Base-by-base conservation (phyloP, 257 asterid genomes). In the Nicotiana benthamiana region DNA sequence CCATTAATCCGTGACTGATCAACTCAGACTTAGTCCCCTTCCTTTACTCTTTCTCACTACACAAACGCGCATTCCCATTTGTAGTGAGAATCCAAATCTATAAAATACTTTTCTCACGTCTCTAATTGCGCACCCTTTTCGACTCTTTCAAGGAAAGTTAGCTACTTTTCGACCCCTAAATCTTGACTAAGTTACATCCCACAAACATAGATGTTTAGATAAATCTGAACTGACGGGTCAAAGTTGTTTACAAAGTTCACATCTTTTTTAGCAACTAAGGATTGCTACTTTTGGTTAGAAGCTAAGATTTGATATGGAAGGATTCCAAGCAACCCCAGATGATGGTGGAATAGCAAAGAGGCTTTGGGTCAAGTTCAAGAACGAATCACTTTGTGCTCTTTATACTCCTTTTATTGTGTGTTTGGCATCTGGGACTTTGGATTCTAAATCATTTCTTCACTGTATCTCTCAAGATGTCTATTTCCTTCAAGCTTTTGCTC, bases 381-480 rank as follows among this genome's bases (percentile, higher is more conserved):
- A 87, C 16, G 87, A 87, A 79, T 84, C 93, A 82, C 88, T 86
- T 83, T 86, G 86, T 59, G 91, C 91, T 43, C 90, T 89, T 70
- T 89, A 89, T 84, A 87, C 92, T 80, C 93, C 95, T 46, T 91
- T 75, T 81, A 82, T 88, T 4, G 80, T 89, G 5, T 84, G 87
- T 51, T 88, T 91, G 84, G 95, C 91, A 4, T 84, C 95, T 79
- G 93, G 84, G 34, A 77, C 83, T 83, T 66, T 91, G 83, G 86
- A 89, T 79, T 86, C 93, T 28, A 27, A 51, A 9, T 54, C 89
- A 46, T 91, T 91, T 75, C 89, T 89, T 48, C 82, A 48, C 78
- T 91, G 90, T 59, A 83, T 88, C 84, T 89, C 95, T 87, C 95
- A 91, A 81, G 95, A 91, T 86, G 88, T 85, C 79, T 88, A 74